Percentiles rank a stretch among this genome's conserved stretches.
These are phyloP conservation scores for Esteya vermicola DNA, from an alignment of 2,329 filamentous ascomycete species.

Conservation along the genomic window DNA sequence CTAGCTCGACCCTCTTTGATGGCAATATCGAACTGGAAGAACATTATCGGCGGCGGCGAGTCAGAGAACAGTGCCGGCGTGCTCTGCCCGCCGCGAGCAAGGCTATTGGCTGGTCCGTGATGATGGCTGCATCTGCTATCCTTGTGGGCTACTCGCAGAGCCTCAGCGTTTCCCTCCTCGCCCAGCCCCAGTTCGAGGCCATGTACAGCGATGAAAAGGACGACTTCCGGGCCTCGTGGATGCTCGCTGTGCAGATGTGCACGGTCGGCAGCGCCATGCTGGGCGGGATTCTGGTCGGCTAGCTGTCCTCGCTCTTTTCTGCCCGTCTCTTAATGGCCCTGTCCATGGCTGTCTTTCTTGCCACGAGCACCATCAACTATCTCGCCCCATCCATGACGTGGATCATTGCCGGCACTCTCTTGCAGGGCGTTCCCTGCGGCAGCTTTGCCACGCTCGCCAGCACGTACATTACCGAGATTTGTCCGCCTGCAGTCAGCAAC, in stretches of 20 bases:
- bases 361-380: conserved; percentile 9
- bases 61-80: too few species aligned
- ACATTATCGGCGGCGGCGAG: too few species aligned
- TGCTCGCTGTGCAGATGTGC: conserved; percentile 11
- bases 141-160: conserved; percentile 12
- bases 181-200: conserved; percentile 12
- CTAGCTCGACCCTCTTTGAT: too few species aligned
- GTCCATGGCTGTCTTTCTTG: conserved; percentile 6
- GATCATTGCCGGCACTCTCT: conserved; percentile 10
- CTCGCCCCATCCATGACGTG: conserved; percentile 9
- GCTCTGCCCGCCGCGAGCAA: too few species aligned
- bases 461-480: conserved; percentile 12
- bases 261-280: conserved; percentile 9
- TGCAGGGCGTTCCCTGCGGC: conserved; percentile 11
- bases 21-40: too few species aligned
- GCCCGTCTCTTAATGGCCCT: conserved; percentile 6
- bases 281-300: conserved; percentile 10
- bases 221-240: conserved; percentile 9
- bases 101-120: conserved; percentile 9
- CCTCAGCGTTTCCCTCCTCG: conserved; percentile 12
- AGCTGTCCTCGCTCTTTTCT: conserved; percentile 8
- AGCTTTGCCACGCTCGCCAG: conserved; percentile 11
- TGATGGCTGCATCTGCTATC: conserved; percentile 11
- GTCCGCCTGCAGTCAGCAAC: conserved; percentile 7
- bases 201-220: conserved; percentile 12